Evolutionary conservation across 495 filamentous ascomycete species (phyloP).

Genomic region (Annulohypoxylon nitens): DNA sequence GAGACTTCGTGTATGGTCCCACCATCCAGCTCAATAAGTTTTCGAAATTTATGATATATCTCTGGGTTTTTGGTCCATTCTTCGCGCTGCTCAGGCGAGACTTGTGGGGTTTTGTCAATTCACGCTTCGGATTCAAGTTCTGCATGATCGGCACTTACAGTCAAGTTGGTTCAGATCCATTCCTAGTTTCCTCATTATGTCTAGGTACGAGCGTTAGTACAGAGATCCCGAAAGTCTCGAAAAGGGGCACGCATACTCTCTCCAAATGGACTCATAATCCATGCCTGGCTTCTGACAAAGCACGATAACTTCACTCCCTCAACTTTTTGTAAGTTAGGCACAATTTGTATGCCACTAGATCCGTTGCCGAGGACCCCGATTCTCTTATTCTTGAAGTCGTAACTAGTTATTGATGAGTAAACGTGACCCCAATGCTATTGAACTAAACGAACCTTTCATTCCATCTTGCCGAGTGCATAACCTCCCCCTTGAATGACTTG

Average conservation of each 20-base stretch:
- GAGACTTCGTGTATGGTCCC: slow-evolving; percentile 56
- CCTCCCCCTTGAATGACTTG: slow-evolving; percentile 65
- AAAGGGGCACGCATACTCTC: slow-evolving; percentile 49
- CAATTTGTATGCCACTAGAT: slow-evolving; percentile 78
- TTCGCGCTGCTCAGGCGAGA: slow-evolving; percentile 53
- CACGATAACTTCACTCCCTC: slow-evolving; percentile 68
- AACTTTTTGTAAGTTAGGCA: slow-evolving; percentile 71
- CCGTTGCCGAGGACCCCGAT: slow-evolving; percentile 69
- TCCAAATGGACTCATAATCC: slow-evolving; percentile 64
- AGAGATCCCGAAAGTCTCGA: neutral
- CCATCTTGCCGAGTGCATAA: slow-evolving; percentile 69
- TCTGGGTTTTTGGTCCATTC: slow-evolving; percentile 51
- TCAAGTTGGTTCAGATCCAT: slow-evolving; percentile 52
- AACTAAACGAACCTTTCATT: slow-evolving; percentile 47
- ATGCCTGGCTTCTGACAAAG: slow-evolving; percentile 77
- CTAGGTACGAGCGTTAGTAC: slow-evolving; percentile 34
- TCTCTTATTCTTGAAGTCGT: slow-evolving; percentile 64
- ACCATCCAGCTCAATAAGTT: slow-evolving; percentile 56
- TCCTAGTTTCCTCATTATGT: slow-evolving; percentile 56
- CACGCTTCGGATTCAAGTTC: neutral
- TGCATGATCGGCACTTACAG: slow-evolving; percentile 47
- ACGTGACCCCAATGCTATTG: neutral
- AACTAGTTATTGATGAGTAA: slow-evolving; percentile 49
- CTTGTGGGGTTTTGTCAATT: slow-evolving; percentile 31
- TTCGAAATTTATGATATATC: slow-evolving; percentile 54